Evolutionary conservation across 176 grass and related monocot species (phyloP).

Genomic region (Zea mays): Zm-B73-REFERENCE-NAM-5.0 NC_050100.1:205905001-205905500

Average conservation of each 20-base stretch:
- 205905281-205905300: constrained; percentile 38
- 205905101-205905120: constrained; percentile 24
- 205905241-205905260: constrained; percentile 80
- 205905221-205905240: constrained; percentile 24
- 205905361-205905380: background rate
- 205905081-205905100: constrained; percentile 10
- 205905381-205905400: constrained; percentile 15
- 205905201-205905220: background rate
- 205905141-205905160: background rate
- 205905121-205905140: background rate
- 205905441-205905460: constrained; percentile 76
- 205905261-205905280: constrained; percentile 57
- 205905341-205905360: background rate
- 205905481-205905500: constrained; percentile 39
- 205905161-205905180: background rate
- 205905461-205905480: constrained; percentile 98
- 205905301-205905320: constrained; percentile 13
- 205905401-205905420: constrained; percentile 46
- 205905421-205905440: constrained; percentile 71
- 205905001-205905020: constrained; percentile 78
- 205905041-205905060: background rate
- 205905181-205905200: constrained; percentile 14
- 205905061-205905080: background rate
- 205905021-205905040: constrained; percentile 38
- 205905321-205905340: background rate